These are phyloP conservation scores for Apiospora aurea DNA, from an alignment of 2,329 filamentous ascomycete species.

Conservation along the genomic window DNA sequence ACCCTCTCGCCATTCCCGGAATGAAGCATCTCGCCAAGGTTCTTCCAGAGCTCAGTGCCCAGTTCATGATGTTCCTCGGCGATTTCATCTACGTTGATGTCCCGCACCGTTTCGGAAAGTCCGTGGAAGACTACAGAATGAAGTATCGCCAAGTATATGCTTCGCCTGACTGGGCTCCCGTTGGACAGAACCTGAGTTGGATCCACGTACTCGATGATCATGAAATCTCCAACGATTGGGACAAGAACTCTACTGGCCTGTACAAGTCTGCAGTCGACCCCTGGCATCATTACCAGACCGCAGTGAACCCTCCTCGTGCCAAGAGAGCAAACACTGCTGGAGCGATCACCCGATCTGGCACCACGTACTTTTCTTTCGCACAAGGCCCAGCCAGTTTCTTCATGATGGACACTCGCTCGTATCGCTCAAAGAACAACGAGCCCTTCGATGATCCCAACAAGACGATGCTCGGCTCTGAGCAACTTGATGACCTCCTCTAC, in stretches of 20 bases:
- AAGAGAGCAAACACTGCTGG: slow-evolving; percentile 53
- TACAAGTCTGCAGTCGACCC: slow-evolving; percentile 83
- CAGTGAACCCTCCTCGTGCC: slow-evolving; percentile 79
- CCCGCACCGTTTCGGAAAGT: slow-evolving; percentile 77
- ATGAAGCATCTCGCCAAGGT: slow-evolving; percentile 78
- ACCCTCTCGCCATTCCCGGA: slow-evolving; percentile 83
- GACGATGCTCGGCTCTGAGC: slow-evolving; percentile 84
- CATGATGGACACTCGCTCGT: slow-evolving; percentile 89
- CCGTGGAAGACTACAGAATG: slow-evolving; percentile 79
- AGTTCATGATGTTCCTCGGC: slow-evolving; percentile 83
- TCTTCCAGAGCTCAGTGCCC: slow-evolving; percentile 74
- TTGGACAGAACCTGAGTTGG: slow-evolving; percentile 87
- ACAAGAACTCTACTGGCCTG: slow-evolving; percentile 78
- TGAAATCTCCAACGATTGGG: slow-evolving; percentile 96
- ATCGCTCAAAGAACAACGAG: slow-evolving; percentile 73
- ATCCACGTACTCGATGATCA: slow-evolving; percentile 97
- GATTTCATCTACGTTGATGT: slow-evolving; percentile 95
- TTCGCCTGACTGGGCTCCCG: slow-evolving; percentile 86
- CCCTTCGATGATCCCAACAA: slow-evolving; percentile 71
- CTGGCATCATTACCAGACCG: slow-evolving; percentile 85
- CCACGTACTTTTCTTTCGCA: slow-evolving; percentile 88
- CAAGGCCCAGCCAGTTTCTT: slow-evolving; percentile 95
- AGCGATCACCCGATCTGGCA: slow-evolving; percentile 51
- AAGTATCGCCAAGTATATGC: slow-evolving; percentile 97
- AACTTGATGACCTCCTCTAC: slow-evolving; percentile 79